Conservation (phyloP, 2,329 filamentous ascomycete species). For the Ophiostoma tasmaniense region DNA sequence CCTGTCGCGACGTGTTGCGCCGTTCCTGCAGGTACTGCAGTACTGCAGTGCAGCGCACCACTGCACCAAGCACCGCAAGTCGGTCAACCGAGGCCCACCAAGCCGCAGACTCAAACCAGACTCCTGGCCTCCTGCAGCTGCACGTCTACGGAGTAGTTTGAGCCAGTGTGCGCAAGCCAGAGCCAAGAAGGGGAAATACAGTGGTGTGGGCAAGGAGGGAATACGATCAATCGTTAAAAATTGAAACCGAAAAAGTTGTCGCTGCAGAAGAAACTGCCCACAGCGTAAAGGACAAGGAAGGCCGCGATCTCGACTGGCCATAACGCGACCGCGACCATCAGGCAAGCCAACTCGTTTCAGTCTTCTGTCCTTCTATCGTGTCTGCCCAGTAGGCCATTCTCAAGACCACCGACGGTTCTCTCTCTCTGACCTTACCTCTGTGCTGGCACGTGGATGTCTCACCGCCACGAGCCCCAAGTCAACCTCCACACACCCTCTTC, state of each 20-base stretch:
- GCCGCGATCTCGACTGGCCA: neutral
- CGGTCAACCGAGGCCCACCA: neutral
- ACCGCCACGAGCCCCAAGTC: conserved; percentile 13
- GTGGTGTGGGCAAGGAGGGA: neutral
- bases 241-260: neutral
- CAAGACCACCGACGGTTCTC: neutral
- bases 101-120: neutral
- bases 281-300: neutral
- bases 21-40: neutral
- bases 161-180: neutral
- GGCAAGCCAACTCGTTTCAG: neutral
- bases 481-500: conserved; percentile 3
- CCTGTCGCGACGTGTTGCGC: neutral
- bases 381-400: neutral
- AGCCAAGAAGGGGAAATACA: neutral
- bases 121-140: conserved; percentile 5
- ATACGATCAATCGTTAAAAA: neutral
- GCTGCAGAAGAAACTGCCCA: neutral
- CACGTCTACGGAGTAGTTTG: neutral
- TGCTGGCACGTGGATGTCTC: conserved; percentile 15
- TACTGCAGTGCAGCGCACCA: neutral
- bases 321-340: neutral
- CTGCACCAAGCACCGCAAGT: neutral
- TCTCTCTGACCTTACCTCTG: neutral
- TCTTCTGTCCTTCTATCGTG: neutral